Evolutionary conservation across 225 moss, liverwort and hornwort genomes (phyloP), one percentile per base, ranked within the genome.

Genomic region (Lunularia cruciata): DNA sequence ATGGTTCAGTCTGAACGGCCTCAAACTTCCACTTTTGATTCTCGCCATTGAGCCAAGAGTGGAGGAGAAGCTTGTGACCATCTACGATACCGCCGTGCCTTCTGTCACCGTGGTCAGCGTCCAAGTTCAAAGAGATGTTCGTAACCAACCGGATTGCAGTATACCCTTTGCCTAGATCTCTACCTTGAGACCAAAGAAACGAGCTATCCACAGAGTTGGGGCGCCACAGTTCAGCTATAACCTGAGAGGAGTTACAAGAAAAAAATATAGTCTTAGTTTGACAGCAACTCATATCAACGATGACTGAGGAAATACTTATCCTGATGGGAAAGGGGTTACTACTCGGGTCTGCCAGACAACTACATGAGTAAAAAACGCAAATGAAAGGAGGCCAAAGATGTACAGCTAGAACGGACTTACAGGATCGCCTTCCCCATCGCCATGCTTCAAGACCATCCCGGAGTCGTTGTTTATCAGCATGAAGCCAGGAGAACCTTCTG

Each of bases 21-120:
- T 69, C 69, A 4, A 69, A 11, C 57, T 75, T 65, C 84, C 84
- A 84, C 34, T 77, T 84, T 68, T 84, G 84, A 37, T 84, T 84
- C 6, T 81, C 84, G 35, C 74, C 71, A 59, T 84, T 84, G 63
- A 57, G 75, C 84, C 84, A 84, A 42, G 11, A 15, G 55, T 65
- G 63, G 12, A 81, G 49, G 11, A 72, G 34, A 3, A 84, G 43
- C 12, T 71, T 73, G 46, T 81, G 80, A 46, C 77, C 77, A 32
- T 84, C 80, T 36, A 75, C 20, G 13, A 84, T 67, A 38, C 84
- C 80, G 11, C 84, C 84, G 45, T 84, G 77, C 72, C 75, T 77
- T 51, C 80, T 75, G 60, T 74, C 80, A 30, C 76, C 84, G 33
- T 72, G 80, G 25, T 81, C 77, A 6, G 84, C 84, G 47, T 84